These are phyloP conservation scores for Boletus subluridellus DNA, from an alignment of 1,284 basidiomycete species.

Conservation along the genomic window DNA sequence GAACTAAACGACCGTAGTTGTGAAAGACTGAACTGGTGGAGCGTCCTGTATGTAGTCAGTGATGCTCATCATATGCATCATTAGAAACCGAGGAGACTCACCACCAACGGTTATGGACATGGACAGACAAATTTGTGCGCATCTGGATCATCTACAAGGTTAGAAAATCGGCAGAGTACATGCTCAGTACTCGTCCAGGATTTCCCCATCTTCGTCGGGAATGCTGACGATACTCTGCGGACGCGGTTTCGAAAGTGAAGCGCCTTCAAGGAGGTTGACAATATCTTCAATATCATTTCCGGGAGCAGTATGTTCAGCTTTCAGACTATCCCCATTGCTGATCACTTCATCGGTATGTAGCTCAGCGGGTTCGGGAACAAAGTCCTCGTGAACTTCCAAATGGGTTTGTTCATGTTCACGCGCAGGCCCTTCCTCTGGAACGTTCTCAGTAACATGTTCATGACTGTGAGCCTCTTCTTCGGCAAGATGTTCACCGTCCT, in stretches of 20 bases:
- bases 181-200: constrained; percentile 25
- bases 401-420: constrained; percentile 19
- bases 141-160: constrained; percentile 24
- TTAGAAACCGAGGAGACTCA: constrained; percentile 9
- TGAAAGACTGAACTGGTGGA: constrained; percentile 24
- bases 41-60: constrained; percentile 6
- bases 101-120: constrained; percentile 32
- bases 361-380: constrained; percentile 9
- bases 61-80: neutral
- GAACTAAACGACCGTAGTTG: constrained; percentile 35
- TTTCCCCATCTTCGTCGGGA: constrained; percentile 42
- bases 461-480: constrained; percentile 13
- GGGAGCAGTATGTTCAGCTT: constrained; percentile 17
- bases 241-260: constrained; percentile 37
- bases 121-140: constrained; percentile 18
- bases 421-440: constrained; percentile 11
- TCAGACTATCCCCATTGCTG: constrained; percentile 10
- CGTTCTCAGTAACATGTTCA: constrained; percentile 5
- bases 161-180: neutral
- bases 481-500: neutral
- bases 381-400: constrained; percentile 16
- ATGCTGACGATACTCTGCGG: constrained; percentile 46
- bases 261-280: constrained; percentile 58
- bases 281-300: constrained; percentile 57
- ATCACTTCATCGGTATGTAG: constrained; percentile 3